Base-by-base conservation (phyloP, 306 rosid genomes). In the Vigna angularis region DNA sequence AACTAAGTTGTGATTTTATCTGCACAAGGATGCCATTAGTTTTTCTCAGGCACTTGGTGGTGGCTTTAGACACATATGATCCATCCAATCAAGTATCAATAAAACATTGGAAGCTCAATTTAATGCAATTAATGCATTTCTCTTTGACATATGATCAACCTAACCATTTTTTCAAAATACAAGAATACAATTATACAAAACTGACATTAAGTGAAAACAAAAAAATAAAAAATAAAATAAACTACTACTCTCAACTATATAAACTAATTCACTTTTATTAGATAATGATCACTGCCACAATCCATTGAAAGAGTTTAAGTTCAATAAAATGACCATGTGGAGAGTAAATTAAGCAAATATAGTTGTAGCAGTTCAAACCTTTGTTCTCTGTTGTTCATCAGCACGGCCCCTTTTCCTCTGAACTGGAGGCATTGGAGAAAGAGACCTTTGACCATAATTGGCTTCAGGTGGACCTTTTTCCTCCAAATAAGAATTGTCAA, bases 381-480 rank as follows among this genome's bases (percentile, higher is more conserved):
- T 90, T 51, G 73, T 66, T 74, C 79, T 83, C 69, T 79, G 89
- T 48, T 66, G 79, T 28, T 91, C 98, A 79, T 91, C 95, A 66
- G 86, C 77, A 48, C 91, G 87, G 75, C 69, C 77, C 87, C 98
- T 88, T 85, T 95, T 95, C 86, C 87, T 91, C 75, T 80, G 81
- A 77, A 75, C 76, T 68, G 85, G 87, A 73, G 79, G 79, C 70
- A 66, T 83, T 16, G 84, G 87, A 53, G 87, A 84, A 36, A 68
- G 75, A 71, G 97, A 90, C 70, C 85, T 87, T 72, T 75, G 61
- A n/a, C 81, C 77, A 69, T 57, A 83, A 81, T 79, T 81, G 55
- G 66, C 81, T 79, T 79, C 67, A 65, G 56, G 64, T 44, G 10
- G 74, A 70, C 77, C 12, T n/a, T 84, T 89, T 74, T 80, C 87